Evolutionary conservation across 495 filamentous ascomycete species (phyloP), one percentile per base, ranked within the genome.

Genomic region (Chlorociboria aeruginascens): DNA sequence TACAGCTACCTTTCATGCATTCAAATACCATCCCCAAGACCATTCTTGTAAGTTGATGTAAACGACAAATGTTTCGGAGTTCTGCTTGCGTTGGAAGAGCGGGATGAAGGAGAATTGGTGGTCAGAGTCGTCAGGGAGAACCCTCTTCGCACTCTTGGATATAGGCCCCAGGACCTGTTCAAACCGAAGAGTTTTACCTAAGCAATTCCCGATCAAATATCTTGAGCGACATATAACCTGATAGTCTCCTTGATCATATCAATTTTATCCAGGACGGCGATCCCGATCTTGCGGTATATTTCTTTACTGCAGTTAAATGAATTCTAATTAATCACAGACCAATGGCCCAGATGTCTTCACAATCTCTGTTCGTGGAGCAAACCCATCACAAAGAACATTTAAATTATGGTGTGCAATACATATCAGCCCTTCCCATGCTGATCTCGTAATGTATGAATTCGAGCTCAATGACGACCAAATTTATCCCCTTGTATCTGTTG

Each of bases 331-430:
- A n/a, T n/a, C n/a, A n/a, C n/a, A n/a, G n/a, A n/a, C 71, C 1
- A 87, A 88, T 55, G 89, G 88, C 0, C 89, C 87, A 0, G 89
- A 95, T 48, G 85, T 95, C 6, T 95, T 95, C 53, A 79, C 81
- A 12, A 65, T 95, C 38, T 77, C 81, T 6, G 69, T 95, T 30
- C 73, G 71, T 10, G n/a, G 12, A 6, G 30, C 12, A 7, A 55
- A 62, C 31, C 50, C 57, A 25, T 47, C 56, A 4, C 67, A 68
- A 17, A 71, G 63, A 49, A 63, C 66, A 3, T 64, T 77, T 29
- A 89, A 86, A 58, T 63, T 95, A 6, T 95, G 90, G 90, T 94
- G 88, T 63, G 89, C 87, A 30, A 79, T 92, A 47, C 89, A 95
- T 60, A 71, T 82, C 41, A 81, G 77, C 48, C 68, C 75, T 11